Conservation (phyloP, 176 grass and related monocot genomes). For the Carex kokanica region DNA sequence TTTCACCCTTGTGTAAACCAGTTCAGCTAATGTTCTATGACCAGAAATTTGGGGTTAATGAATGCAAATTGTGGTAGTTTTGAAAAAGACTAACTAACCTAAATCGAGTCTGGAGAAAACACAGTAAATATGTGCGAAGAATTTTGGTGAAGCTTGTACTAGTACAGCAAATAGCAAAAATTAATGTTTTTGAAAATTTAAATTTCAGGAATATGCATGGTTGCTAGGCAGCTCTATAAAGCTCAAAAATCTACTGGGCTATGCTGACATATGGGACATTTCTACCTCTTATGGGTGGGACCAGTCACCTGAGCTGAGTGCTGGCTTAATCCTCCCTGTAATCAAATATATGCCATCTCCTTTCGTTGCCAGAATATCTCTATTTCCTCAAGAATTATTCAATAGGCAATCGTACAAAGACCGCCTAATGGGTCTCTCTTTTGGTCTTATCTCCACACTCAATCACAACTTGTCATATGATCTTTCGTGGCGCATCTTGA, state of each 20-base stretch:
- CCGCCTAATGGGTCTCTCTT: constrained; percentile 41
- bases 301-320: constrained; percentile 41
- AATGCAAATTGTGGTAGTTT: neutral
- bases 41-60: neutral
- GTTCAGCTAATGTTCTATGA: neutral
- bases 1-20: neutral
- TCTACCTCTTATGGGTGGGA: constrained; percentile 58
- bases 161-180: neutral
- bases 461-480: constrained; percentile 63
- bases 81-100: neutral
- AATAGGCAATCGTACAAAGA: constrained; percentile 78
- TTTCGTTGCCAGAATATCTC: constrained; percentile 40
- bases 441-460: constrained; percentile 56
- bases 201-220: constrained; percentile 44
- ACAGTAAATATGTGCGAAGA: neutral
- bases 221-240: constrained; percentile 54
- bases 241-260: constrained; percentile 58
- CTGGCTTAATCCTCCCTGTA: constrained; percentile 52
- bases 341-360: constrained; percentile 54
- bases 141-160: neutral
- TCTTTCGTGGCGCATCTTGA: constrained; percentile 58
- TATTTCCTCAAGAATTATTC: constrained; percentile 56
- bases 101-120: neutral
- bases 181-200: neutral
- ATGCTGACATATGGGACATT: constrained; percentile 70